These are phyloP conservation scores for Pseudoturritis turrita DNA, from an alignment of 345 rosid genomes.

Conservation along the genomic window DNA sequence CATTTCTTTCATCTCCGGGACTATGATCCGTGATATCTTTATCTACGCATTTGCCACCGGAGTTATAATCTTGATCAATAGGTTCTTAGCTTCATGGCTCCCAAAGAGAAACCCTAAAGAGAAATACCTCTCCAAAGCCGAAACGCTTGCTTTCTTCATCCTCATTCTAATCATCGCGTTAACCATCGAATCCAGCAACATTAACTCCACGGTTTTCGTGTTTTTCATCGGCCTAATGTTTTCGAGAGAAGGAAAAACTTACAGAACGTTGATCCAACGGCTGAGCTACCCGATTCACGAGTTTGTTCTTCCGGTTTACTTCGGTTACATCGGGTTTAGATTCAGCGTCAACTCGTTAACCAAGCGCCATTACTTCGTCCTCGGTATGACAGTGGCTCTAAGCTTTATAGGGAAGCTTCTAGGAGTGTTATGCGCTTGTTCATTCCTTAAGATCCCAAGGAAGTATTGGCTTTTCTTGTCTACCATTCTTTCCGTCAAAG, in stretches of 20 bases:
- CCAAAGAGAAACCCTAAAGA: constrained; percentile 49
- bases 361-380: constrained; percentile 18
- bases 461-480: constrained; percentile 50
- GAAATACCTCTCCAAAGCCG: constrained; percentile 57
- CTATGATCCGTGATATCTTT: constrained; percentile 26
- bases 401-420: constrained; percentile 50
- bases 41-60: constrained; percentile 29
- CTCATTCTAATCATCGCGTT: constrained; percentile 35
- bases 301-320: constrained; percentile 76
- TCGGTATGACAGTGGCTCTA: constrained; percentile 34
- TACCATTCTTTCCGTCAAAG: constrained; percentile 60
- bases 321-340: constrained; percentile 76
- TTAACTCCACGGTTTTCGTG: constrained; percentile 41
- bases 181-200: constrained; percentile 40
- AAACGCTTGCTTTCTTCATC: constrained; percentile 43
- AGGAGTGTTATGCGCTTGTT: constrained; percentile 56
- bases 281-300: constrained; percentile 63
- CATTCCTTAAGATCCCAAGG: constrained; percentile 47
- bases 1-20: constrained; percentile 16
- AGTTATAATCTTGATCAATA: constrained; percentile 36
- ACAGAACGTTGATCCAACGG: constrained; percentile 57
- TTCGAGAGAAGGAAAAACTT: constrained; percentile 77
- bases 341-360: constrained; percentile 30
- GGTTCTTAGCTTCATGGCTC: constrained; percentile 53
- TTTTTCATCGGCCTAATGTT: constrained; percentile 65